Evolutionary conservation across 2,329 filamentous ascomycete genomes (phyloP).

Genomic region (Parastagonospora nodorum): DNA sequence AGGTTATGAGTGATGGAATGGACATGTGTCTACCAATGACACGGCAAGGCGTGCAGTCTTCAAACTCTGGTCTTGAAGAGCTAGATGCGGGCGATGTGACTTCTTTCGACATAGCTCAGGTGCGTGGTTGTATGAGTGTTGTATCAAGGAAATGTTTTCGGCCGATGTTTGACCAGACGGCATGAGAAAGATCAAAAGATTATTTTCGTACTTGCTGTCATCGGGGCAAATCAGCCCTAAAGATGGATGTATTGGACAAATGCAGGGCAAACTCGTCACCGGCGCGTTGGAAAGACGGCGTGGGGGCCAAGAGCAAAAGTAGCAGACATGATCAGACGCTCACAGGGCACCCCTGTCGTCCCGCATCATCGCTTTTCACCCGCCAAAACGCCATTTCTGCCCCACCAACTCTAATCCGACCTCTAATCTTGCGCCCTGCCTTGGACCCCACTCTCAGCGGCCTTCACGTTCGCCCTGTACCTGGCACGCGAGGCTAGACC

Average conservation of each 20-base stretch:
- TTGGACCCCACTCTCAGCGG: too few relatives aligned
- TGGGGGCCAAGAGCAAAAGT: too few relatives aligned
- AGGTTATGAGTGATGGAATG: not conserved
- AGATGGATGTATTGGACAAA: not conserved
- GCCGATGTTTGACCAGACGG: not conserved
- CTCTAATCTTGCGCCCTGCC: not conserved
- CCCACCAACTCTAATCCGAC: conserved; percentile 13
- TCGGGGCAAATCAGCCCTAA: not conserved
- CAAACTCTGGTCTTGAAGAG: conserved; percentile 39
- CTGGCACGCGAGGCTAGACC: too few relatives aligned
- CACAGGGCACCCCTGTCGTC: conserved; percentile 2
- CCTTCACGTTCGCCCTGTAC: too few relatives aligned
- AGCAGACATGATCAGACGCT: too few relatives aligned
- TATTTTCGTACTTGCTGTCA: too few relatives aligned
- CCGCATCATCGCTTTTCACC: conserved; percentile 23
- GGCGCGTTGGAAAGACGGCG: too few relatives aligned
- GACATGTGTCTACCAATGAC: conserved; percentile 62
- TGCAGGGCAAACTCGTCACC: too few relatives aligned
- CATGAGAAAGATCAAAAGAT: not conserved
- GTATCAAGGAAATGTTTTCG: not conserved
- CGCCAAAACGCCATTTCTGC: conserved; percentile 22
- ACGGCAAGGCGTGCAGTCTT: conserved; percentile 74
- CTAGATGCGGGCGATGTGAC: conserved; percentile 30
- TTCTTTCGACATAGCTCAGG: conserved; percentile 4
- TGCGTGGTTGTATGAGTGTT: not conserved